Evolutionary conservation across 2,329 filamentous ascomycete species (phyloP).

Genomic region (Pseudocercospora fijiensis): DNA sequence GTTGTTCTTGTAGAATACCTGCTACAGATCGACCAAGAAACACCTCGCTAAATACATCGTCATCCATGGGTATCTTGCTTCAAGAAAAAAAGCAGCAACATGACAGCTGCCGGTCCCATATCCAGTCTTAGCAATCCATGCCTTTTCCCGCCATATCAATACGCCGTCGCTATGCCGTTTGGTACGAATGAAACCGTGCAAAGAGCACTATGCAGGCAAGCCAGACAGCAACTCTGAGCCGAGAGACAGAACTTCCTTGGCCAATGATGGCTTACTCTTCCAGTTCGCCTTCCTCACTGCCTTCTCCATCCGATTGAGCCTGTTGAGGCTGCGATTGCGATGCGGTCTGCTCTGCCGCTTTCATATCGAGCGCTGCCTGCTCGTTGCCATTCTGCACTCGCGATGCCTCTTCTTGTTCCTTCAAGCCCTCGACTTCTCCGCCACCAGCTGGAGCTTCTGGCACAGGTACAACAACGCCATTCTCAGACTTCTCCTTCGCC

Average conservation of each 20-base stretch:
- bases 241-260: too few relatives aligned
- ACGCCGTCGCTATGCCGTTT: neutral
- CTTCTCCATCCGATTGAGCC: slow-evolving; percentile 33
- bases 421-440: slow-evolving; percentile 16
- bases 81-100: neutral
- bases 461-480: slow-evolving; percentile 14
- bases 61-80: slow-evolving; percentile 4
- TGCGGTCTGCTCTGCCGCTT: slow-evolving; percentile 9
- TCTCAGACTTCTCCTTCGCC: slow-evolving; percentile 8
- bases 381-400: slow-evolving; percentile 33
- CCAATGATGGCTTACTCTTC: slow-evolving; percentile 46
- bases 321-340: slow-evolving; percentile 9
- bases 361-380: slow-evolving; percentile 28
- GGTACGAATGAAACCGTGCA: neutral
- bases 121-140: neutral
- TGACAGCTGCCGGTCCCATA: neutral
- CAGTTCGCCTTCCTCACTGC: slow-evolving; percentile 50
- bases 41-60: neutral
- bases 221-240: too few relatives aligned
- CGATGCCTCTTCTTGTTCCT: slow-evolving; percentile 29
- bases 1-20: neutral
- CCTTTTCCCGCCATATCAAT: neutral
- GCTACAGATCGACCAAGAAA: neutral
- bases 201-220: too few relatives aligned
- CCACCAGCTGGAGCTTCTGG: slow-evolving; percentile 13